Percentiles rank a stretch among this genome's conserved stretches.
Conservation (phyloP, 805 yeast genomes). For the Candida endomychidarum region DNA sequence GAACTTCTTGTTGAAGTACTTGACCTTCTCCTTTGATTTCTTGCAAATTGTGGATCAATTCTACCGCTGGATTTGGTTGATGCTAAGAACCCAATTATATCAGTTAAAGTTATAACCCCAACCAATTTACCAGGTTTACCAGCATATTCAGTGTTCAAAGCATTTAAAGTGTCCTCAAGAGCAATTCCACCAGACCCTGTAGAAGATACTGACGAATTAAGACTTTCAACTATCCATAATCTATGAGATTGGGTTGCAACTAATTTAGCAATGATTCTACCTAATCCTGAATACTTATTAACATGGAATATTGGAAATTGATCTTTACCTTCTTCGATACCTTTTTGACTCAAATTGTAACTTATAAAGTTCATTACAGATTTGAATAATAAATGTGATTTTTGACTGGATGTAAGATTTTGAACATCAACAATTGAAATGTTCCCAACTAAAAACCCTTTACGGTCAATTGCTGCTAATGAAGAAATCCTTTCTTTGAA, state of each 20-base stretch:
- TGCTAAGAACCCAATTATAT: slow-evolving; percentile 79
- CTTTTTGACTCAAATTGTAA: slow-evolving; percentile 81
- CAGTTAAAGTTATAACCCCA: slow-evolving; percentile 92
- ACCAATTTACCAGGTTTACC: slow-evolving; percentile 77
- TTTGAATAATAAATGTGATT: slow-evolving; percentile 76
- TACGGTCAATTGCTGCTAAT: slow-evolving; percentile 86
- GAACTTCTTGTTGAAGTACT: slow-evolving; percentile 30
- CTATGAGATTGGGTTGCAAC: slow-evolving; percentile 96
- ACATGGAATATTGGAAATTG: slow-evolving; percentile 97
- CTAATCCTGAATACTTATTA: slow-evolving; percentile 72
- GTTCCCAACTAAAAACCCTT: slow-evolving; percentile 77
- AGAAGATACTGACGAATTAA: slow-evolving; percentile 3
- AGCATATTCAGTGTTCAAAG: slow-evolving; percentile 10
- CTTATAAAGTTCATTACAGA: slow-evolving; percentile 86
- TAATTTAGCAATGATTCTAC: slow-evolving; percentile 87
- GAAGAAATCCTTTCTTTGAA: slow-evolving; percentile 81
- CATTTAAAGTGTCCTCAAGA: slow-evolving; percentile 18
- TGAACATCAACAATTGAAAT: slow-evolving; percentile 93
- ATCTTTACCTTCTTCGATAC: slow-evolving; percentile 92
- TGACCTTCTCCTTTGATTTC: slow-evolving; percentile 82
- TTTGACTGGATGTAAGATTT: slow-evolving; percentile 82
- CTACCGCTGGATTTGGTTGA: slow-evolving; percentile 60
- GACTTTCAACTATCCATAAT: slow-evolving; percentile 69
- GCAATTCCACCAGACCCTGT: slow-evolving; percentile 27
- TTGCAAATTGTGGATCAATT: slow-evolving; percentile 83